Percentiles rank a stretch among this genome's conserved stretches.
These are phyloP conservation scores for Podila verticillata DNA, from an alignment of 192 early-diverging fungal genomes.

Conservation along the genomic window DNA sequence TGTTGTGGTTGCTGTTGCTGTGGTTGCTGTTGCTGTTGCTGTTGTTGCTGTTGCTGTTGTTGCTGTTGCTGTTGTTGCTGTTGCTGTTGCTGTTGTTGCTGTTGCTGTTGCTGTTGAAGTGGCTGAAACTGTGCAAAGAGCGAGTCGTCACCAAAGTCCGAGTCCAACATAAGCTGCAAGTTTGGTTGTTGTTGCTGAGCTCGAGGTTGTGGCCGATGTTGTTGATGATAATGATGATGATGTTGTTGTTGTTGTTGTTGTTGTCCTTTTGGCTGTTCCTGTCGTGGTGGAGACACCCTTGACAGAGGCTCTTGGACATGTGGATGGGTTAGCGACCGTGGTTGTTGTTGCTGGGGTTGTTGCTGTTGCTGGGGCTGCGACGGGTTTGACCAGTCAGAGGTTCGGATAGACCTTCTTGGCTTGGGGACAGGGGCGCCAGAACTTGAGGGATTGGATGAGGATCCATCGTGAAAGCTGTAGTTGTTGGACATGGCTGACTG, in stretches of 20 bases:
- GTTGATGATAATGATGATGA: too few relatives aligned
- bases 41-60: background rate
- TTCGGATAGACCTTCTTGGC: background rate
- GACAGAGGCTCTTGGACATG: too few relatives aligned
- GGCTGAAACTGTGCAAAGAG: background rate
- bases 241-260: slow-evolving; percentile 3
- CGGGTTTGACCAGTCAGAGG: background rate
- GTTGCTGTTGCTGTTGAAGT: background rate
- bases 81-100: background rate
- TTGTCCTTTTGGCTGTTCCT: slow-evolving; percentile 3
- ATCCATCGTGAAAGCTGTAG: background rate
- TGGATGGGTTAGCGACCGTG: too few relatives aligned
- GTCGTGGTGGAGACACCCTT: background rate
- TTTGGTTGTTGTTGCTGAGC: background rate
- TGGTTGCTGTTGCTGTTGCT: background rate
- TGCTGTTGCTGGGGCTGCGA: slow-evolving; percentile 21
- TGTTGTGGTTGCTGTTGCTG: background rate
- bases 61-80: background rate
- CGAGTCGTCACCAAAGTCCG: background rate
- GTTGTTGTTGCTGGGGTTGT: slow-evolving; percentile 6
- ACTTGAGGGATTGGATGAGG: too few relatives aligned
- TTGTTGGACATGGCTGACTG: background rate
- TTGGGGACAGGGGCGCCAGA: background rate
- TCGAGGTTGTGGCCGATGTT: background rate
- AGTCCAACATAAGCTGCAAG: background rate